Base-by-base conservation (phyloP, 2,329 filamentous ascomycete genomes). In the Colletotrichum graminicola region DNA sequence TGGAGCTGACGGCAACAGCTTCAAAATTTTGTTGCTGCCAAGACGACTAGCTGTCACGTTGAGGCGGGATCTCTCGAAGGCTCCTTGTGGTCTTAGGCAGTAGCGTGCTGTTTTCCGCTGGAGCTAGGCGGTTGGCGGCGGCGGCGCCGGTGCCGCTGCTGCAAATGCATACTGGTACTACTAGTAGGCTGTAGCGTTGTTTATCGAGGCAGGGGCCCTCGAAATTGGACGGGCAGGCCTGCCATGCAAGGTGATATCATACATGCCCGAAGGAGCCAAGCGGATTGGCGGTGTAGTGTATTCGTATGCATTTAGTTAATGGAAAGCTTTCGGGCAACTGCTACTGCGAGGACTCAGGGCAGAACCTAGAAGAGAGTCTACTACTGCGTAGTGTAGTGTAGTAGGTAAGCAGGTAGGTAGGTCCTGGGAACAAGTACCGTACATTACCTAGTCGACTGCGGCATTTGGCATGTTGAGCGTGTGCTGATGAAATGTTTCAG, bases 191-290 rank as follows among this genome's bases (percentile, higher is more conserved):
- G 36, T 39, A 45, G 67, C 67, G 23, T 26, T 16, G 36, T 29
- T 45, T 52, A 23, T 18, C n/a, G 18, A 32, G 21, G 29, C 26
- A 56, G 49, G 63, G 23, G 21, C 43, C 26, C 10, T 62, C 23
- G 56, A 59, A 62, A 57, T 59, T 62, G 12, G 52, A 26, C 32
- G 26, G 26, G 3, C 61, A 32, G 60, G 43, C 34, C 47, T 21
- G 66, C 52, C 34, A 57, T 64, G 66, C 39, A 64, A 54, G 29
- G 61, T 69, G 62, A 69, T 66, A 55, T 69, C 66, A 69, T 59
- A 29, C 2, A 21, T 32, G 54, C 54, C 54, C n/a, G 14, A 57
- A 57, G 34, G 5, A 11, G 45, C 34, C 26, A 49, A 26, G 23
- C 45, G 54, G 4, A 16, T 26, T 18, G 6, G 54, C 34, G 54